phyloP scores from a whole-genome alignment of 2,329 filamentous ascomycete genomes.

The Fusarium keratoplasticum region DNA sequence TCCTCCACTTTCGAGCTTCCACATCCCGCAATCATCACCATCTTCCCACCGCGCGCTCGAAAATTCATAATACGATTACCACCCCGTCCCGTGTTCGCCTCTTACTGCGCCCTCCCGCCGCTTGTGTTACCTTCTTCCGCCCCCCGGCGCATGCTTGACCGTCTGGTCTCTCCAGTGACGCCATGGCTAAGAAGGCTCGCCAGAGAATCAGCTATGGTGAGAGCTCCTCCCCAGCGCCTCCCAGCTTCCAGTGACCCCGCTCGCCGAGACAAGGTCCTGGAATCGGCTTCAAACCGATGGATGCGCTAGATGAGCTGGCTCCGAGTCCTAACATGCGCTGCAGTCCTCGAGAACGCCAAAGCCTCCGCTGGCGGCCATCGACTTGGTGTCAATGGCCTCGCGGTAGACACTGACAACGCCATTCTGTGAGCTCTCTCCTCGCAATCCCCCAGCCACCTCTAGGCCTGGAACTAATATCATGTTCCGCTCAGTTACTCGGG shows the following conservation, averaged over 20 bases:
- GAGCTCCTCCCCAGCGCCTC: slow-evolving; percentile 35
- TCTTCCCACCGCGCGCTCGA: slow-evolving; percentile 13
- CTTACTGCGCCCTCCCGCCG: slow-evolving; percentile 28
- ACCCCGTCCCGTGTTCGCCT: slow-evolving; percentile 1
- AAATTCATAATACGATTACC: slow-evolving; percentile 11
- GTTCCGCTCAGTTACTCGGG: slow-evolving; percentile 81
- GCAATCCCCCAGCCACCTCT: slow-evolving; percentile 11
- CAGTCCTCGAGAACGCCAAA: slow-evolving; percentile 70
- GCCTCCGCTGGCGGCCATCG: slow-evolving; percentile 81
- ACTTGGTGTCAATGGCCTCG: slow-evolving; percentile 93
- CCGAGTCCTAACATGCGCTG: slow-evolving; percentile 11
- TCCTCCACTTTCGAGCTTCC: slow-evolving; percentile 41
- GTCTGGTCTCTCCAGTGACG: slow-evolving; percentile 33
- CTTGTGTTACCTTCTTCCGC: slow-evolving; percentile 28
- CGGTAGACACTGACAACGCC: slow-evolving; percentile 83
- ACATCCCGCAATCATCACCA: slow-evolving; percentile 42
- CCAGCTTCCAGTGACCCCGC: not conserved
- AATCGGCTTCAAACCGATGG: not conserved
- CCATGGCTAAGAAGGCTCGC: slow-evolving; percentile 75
- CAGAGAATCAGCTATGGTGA: slow-evolving; percentile 79
- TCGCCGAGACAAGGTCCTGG: not conserved
- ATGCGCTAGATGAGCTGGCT: not conserved
- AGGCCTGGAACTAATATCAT: slow-evolving; percentile 28
- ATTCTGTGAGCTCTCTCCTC: slow-evolving; percentile 76
- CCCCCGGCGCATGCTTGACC: slow-evolving; percentile 35